These are phyloP conservation scores for Suhomyces terraborum DNA, from an alignment of 1,139 yeast species.

Conservation along the genomic window DNA sequence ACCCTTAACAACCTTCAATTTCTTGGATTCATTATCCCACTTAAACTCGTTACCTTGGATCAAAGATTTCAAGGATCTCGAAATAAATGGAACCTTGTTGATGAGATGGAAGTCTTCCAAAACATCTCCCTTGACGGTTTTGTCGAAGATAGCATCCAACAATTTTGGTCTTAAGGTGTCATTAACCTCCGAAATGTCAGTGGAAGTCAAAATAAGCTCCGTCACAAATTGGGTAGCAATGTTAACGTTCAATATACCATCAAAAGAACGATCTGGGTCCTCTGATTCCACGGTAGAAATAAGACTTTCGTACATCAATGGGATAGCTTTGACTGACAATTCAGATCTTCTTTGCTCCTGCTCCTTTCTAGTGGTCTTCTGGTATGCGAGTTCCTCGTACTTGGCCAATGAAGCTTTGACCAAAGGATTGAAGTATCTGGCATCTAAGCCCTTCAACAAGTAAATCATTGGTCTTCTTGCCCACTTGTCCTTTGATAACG, in stretches of 20 bases:
- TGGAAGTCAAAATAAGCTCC: slow-evolving; percentile 63
- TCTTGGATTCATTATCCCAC: slow-evolving; percentile 69
- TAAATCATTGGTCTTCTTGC: slow-evolving; percentile 90
- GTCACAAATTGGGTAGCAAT: slow-evolving; percentile 82
- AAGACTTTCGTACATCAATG: slow-evolving; percentile 61
- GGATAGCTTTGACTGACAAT: slow-evolving; percentile 64
- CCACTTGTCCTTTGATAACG: slow-evolving; percentile 67
- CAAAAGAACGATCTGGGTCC: slow-evolving; percentile 28
- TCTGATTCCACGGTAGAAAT: slow-evolving; percentile 39
- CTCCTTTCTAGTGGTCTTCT: slow-evolving; percentile 82
- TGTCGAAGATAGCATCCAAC: slow-evolving; percentile 54
- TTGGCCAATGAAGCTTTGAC: slow-evolving; percentile 59
- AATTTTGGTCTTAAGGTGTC: slow-evolving; percentile 49
- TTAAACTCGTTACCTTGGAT: slow-evolving; percentile 67
- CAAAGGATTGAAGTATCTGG: slow-evolving; percentile 78
- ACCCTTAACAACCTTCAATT: slow-evolving; percentile 44
- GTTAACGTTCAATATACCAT: slow-evolving; percentile 59
- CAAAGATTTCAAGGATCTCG: slow-evolving; percentile 75
- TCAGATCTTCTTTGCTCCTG: slow-evolving; percentile 75
- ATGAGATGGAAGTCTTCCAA: slow-evolving; percentile 67
- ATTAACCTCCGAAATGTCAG: slow-evolving; percentile 51
- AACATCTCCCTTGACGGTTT: slow-evolving; percentile 68
- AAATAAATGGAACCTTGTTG: slow-evolving; percentile 66
- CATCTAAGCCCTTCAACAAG: slow-evolving; percentile 75
- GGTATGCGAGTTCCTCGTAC: slow-evolving; percentile 64